phyloP scores from a whole-genome alignment of 2,329 filamentous ascomycete species.

The Chaetomiaceae sp. region DNA sequence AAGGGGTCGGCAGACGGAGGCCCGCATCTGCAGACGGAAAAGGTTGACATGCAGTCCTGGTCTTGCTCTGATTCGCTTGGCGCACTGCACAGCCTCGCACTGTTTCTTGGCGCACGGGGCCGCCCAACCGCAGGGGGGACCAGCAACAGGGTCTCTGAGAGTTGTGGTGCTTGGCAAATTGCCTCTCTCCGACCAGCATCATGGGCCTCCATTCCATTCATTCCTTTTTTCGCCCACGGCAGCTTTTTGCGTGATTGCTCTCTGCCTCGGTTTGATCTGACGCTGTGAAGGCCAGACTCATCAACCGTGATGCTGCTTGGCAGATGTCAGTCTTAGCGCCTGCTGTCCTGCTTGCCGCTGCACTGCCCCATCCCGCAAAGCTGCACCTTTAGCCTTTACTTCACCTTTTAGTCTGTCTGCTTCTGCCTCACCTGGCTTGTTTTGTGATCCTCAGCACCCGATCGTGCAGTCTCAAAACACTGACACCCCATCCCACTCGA shows the following conservation, averaged over 20 bases:
- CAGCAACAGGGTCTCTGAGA: not conserved
- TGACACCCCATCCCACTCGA: not conserved
- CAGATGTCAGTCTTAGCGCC: not conserved
- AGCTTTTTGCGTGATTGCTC: not conserved
- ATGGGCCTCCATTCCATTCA: no score
- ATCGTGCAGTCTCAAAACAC: no score
- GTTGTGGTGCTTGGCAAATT: no score
- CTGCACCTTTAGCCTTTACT: not conserved
- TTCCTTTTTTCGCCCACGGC: not conserved
- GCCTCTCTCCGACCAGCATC: no score
- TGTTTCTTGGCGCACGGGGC: not conserved
- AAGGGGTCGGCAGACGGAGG: no score
- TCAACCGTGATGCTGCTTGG: not conserved
- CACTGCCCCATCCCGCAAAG: not conserved
- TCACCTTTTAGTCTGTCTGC: not conserved
- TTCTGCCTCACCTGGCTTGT: no score
- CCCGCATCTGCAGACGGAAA: not conserved
- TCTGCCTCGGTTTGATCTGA: no score
- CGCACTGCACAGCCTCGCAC: not conserved
- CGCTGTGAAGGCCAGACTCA: no score
- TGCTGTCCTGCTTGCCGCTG: not conserved
- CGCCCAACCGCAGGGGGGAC: not conserved
- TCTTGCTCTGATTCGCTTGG: slow-evolving; percentile 1
- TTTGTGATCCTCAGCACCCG: not conserved
- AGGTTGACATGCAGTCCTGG: not conserved